A percentile compares a stretch with the other conserved stretches of the same genome.
Evolutionary conservation across 352 stramenopile genomes (phyloP).

Genomic region (Globisporangium spiculum): DNA sequence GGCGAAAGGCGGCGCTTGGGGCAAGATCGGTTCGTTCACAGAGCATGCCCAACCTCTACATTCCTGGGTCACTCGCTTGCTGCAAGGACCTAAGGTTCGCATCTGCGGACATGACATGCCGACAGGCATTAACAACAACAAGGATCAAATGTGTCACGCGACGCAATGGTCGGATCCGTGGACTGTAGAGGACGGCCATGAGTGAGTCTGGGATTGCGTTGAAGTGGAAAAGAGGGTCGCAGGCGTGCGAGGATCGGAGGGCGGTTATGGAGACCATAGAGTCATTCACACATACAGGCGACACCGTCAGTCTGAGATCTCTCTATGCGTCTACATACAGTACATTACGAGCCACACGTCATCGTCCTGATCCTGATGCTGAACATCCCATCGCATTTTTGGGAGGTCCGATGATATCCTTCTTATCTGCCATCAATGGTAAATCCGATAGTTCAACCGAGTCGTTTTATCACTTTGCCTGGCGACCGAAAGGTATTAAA

Average conservation of each 20-base stretch:
- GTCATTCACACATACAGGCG: not conserved
- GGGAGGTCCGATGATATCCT: no score
- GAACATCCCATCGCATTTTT: not conserved
- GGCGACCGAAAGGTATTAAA: no score
- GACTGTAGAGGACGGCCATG: not conserved
- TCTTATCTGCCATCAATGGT: no score
- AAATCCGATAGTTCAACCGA: no score
- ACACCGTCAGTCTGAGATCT: not conserved
- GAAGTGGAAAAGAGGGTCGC: not conserved
- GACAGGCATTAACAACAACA: not conserved
- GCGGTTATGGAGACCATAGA: not conserved
- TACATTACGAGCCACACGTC: not conserved
- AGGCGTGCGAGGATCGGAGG: not conserved
- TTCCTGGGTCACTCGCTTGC: not conserved
- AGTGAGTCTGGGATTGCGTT: not conserved
- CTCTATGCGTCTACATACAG: not conserved
- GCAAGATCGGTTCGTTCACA: not conserved
- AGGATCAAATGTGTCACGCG: not conserved
- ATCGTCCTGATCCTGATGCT: not conserved
- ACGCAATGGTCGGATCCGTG: not conserved
- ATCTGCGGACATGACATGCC: not conserved
- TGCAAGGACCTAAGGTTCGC: not conserved
- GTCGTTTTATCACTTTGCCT: no score
- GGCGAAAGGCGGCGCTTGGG: not conserved
- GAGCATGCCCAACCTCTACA: not conserved